Evolutionary conservation across 2,329 filamentous ascomycete species (phyloP).

Genomic region (Rhynchosporium graminicola): DNA sequence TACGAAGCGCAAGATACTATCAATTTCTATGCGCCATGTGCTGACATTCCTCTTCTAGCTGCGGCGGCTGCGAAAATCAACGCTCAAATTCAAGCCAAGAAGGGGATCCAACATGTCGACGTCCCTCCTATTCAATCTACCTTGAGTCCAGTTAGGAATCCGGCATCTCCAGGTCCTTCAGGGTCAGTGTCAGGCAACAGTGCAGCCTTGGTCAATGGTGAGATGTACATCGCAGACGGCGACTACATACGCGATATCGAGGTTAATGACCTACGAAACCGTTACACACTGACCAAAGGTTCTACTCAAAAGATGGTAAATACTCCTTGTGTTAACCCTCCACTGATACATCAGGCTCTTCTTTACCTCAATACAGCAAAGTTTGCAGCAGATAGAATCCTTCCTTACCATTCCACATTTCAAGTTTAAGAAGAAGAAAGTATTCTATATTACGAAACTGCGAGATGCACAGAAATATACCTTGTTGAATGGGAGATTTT

Average conservation of each 20-base stretch:
- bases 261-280: slow-evolving; percentile 95
- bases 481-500: slow-evolving; percentile 56
- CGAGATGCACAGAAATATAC: slow-evolving; percentile 28
- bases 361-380: slow-evolving; percentile 40
- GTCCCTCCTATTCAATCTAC: slow-evolving; percentile 73
- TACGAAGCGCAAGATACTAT: slow-evolving; percentile 44
- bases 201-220: slow-evolving; percentile 66
- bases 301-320: slow-evolving; percentile 99
- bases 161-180: slow-evolving; percentile 35
- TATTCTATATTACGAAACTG: slow-evolving; percentile 39
- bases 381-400: slow-evolving; percentile 17
- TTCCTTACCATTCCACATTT: slow-evolving; percentile 7
- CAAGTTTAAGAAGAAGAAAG: slow-evolving; percentile 26
- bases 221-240: slow-evolving; percentile 93
- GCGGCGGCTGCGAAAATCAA: slow-evolving; percentile 89
- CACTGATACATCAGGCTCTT: slow-evolving; percentile 62
- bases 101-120: slow-evolving; percentile 87
- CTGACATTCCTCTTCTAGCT: slow-evolving; percentile 51
- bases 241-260: slow-evolving; percentile 99
- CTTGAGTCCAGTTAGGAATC: slow-evolving; percentile 32
- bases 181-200: slow-evolving; percentile 41
- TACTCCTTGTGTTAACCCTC: slow-evolving; percentile 65
- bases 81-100: slow-evolving; percentile 80
- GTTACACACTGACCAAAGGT: slow-evolving; percentile 95
- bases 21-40: slow-evolving; percentile 14